Evolutionary conservation across 768 basidiomycete genomes (phyloP).

Genomic region (Amanita exitialis): DNA sequence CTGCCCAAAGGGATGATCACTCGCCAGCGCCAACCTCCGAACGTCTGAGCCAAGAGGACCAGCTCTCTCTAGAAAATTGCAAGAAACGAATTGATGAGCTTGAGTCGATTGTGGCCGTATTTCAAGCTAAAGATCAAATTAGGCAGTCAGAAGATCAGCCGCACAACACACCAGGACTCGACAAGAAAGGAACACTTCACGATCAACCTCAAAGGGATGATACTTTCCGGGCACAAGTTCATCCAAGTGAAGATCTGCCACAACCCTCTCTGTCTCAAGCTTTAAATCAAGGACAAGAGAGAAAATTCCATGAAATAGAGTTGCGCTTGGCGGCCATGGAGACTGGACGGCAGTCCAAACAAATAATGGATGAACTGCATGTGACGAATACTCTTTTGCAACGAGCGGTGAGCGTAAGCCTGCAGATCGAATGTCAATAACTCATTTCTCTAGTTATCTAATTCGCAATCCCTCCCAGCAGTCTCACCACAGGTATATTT

Average conservation of each 20-base stretch:
- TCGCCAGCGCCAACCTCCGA: background rate
- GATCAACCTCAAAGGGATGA: background rate
- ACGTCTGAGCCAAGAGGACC: background rate
- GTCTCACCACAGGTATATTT: background rate
- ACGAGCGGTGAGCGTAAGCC: background rate
- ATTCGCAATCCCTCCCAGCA: background rate
- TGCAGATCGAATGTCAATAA: background rate
- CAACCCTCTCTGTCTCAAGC: background rate
- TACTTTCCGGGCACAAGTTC: background rate
- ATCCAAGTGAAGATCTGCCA: background rate
- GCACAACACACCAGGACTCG: background rate
- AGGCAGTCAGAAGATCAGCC: too few relatives aligned
- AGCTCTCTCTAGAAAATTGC: background rate
- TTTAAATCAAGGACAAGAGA: too few relatives aligned
- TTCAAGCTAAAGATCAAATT: background rate
- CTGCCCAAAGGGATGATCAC: background rate
- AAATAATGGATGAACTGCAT: background rate
- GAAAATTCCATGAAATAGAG: background rate
- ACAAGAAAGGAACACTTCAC: background rate
- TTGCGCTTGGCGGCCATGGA: background rate
- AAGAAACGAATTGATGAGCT: background rate
- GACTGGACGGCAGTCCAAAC: background rate
- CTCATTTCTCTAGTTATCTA: background rate
- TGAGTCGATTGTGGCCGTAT: background rate
- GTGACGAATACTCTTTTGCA: background rate